Evolutionary conservation across 306 rosid species (phyloP), one percentile per base, ranked within the genome.

Genomic region (Vigna trinervia): DNA sequence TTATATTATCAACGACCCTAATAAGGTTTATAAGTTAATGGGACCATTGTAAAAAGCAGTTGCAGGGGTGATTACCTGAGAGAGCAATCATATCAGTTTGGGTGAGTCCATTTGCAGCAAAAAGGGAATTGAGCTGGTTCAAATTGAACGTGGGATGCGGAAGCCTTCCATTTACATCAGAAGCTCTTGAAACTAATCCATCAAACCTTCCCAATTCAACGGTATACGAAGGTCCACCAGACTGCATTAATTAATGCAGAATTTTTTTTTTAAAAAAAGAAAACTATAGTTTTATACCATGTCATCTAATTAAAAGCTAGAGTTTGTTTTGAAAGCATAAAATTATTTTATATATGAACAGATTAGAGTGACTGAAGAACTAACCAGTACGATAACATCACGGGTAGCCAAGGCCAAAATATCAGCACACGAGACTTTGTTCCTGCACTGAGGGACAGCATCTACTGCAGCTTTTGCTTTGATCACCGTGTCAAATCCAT

Each of bases 361-460:
- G 10, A 41, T 41, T 41, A 11, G 46, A 41, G 12, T 45, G 11
- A 45, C 1, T 12, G 14, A 45, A 43, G 17, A 32, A 84, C 84
- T 15, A 61, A 90, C 97, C 93, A 90, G 81, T 10, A 54, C 88
- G 43, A 92, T 5, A 45, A 84, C 97, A 80, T 92, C 97, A 1
- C 97, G 75, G 53, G 97, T 71, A 17, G 97, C 97, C 62, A 92
- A 14, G 52, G 97, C 93, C 0, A 92, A 90, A 82, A 92, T 90
- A 81, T 92, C 97, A 48, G 97, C 97, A 52, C 97, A 92, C 0
- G 97, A 92, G 57, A 92, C 96, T 74, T 88, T 88, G 83, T 90
- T 90, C 58, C 22, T 76, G 85, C 97, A 92, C 43, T 78, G 85
- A 0, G 90, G 81, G 5, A 83, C 85, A 4, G 92, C 92, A 38